These are phyloP conservation scores for Vigna hirtella DNA, from an alignment of 306 rosid genomes.

Conservation along the genomic window DNA sequence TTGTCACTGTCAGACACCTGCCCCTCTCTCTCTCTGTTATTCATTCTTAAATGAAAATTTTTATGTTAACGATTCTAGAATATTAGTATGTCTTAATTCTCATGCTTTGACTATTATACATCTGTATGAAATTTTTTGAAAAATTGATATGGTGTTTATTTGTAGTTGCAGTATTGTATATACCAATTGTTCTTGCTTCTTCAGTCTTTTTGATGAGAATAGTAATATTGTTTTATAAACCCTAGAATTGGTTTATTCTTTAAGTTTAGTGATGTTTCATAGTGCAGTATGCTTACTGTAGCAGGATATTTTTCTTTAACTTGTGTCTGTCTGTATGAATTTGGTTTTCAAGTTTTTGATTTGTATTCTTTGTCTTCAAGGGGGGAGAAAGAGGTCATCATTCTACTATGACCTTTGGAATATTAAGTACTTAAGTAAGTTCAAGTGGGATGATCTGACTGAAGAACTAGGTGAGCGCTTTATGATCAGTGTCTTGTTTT, in stretches of 20 bases:
- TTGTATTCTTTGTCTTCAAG: constrained; percentile 48
- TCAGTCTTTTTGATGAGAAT: neutral
- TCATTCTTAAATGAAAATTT: neutral
- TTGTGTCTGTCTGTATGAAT: constrained; percentile 14
- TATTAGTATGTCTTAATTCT: neutral
- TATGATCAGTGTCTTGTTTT: constrained; percentile 34
- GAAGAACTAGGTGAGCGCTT: constrained; percentile 74
- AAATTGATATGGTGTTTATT: neutral
- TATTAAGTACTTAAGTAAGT: constrained; percentile 90
- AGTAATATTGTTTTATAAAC: neutral
- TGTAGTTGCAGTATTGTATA: constrained; percentile 9
- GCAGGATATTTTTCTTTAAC: neutral
- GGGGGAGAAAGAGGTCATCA: constrained; percentile 88
- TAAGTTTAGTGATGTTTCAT: neutral
- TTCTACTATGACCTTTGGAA: constrained; percentile 93
- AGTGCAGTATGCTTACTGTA: neutral
- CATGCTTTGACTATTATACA: neutral
- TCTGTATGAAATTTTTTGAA: neutral
- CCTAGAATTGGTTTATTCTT: neutral
- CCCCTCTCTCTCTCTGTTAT: neutral
- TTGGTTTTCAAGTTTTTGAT: constrained; percentile 10
- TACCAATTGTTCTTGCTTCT: neutral
- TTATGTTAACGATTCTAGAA: neutral
- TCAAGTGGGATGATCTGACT: constrained; percentile 95
- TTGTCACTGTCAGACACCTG: neutral